phyloP scores from a whole-genome alignment of 768 basidiomycete genomes.

The Filobasidium wieringae region DNA sequence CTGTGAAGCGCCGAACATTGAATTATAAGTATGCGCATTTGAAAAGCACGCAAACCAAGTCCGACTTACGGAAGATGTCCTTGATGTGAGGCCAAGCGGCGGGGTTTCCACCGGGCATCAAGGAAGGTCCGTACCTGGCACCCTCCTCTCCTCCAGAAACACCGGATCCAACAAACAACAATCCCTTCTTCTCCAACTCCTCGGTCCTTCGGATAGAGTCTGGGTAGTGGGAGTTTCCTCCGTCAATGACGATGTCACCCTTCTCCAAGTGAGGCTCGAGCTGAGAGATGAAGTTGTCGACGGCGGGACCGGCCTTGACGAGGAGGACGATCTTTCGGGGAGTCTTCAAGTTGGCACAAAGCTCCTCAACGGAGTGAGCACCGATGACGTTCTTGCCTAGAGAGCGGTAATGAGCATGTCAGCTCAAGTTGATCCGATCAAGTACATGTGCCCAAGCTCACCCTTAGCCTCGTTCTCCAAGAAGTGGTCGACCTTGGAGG shows the following conservation, averaged over 20 bases:
- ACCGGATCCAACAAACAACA: conserved; percentile 95
- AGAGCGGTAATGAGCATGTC: conserved; percentile 3
- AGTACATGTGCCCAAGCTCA: conserved; percentile 40
- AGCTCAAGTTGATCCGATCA: conserved; percentile 1
- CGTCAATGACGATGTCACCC: conserved; percentile 98
- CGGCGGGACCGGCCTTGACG: conserved; percentile 93
- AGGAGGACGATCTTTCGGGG: conserved; percentile 97
- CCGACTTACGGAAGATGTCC: conserved; percentile 66
- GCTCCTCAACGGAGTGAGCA: conserved; percentile 84
- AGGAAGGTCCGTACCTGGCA: conserved; percentile 84
- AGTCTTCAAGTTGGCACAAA: conserved; percentile 78
- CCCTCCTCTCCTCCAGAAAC: conserved; percentile 99
- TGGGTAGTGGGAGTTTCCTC: conserved; percentile 98
- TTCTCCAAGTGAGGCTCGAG: conserved; percentile 78
- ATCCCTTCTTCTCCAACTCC: conserved; percentile 85
- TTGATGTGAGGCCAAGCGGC: conserved; percentile 95
- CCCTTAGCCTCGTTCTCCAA: conserved; percentile 96
- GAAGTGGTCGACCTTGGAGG: conserved; percentile 89
- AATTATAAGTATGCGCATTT: neutral
- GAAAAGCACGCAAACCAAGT: neutral
- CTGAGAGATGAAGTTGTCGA: conserved; percentile 85
- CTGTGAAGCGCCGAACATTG: conserved; percentile 13
- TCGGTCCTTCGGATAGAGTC: conserved; percentile 89
- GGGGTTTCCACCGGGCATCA: conserved; percentile 95
- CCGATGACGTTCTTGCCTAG: conserved; percentile 89